Conservation (phyloP, 2,329 filamentous ascomycete genomes). For the Mycosphaerella sp. region DNA sequence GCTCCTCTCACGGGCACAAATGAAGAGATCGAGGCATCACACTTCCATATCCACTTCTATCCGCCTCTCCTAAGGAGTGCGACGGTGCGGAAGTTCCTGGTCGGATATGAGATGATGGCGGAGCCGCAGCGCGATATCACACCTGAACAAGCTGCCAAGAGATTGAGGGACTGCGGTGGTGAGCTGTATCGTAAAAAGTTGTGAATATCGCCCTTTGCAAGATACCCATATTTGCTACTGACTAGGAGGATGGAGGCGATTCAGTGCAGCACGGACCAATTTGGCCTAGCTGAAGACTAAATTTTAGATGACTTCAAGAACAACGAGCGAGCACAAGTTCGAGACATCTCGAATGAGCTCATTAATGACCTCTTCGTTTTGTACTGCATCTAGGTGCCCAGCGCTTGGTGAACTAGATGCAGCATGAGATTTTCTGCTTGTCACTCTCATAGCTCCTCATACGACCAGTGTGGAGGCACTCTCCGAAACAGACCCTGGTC, state of each 20-base stretch:
- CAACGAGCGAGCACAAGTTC: not conserved
- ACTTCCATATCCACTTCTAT: constrained; percentile 97
- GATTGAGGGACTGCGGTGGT: constrained; percentile 68
- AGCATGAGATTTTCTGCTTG: not conserved
- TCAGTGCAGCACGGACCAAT: not conserved
- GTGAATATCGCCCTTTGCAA: no score
- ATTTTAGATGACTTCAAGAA: not conserved
- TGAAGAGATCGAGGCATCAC: constrained; percentile 79
- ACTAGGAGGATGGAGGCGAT: no score
- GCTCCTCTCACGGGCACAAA: constrained; percentile 75
- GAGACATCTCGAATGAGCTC: not conserved
- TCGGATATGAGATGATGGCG: constrained; percentile 93
- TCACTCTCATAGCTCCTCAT: not conserved
- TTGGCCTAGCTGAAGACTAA: not conserved
- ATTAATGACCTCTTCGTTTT: no score
- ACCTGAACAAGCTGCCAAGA: constrained; percentile 83
- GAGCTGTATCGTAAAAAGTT: constrained; percentile 66
- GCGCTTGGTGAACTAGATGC: constrained; percentile 14
- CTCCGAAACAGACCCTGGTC: constrained; percentile 19
- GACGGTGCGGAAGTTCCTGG: constrained; percentile 91
- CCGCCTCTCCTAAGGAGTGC: constrained; percentile 87
- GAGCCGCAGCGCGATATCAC: constrained; percentile 99
- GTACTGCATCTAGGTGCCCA: constrained; percentile 6
- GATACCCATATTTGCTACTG: no score
- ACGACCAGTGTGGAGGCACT: constrained; percentile 21